phyloP scores from a whole-genome alignment of 192 early-diverging fungal genomes.

The Glomus cerebriforme region DNA sequence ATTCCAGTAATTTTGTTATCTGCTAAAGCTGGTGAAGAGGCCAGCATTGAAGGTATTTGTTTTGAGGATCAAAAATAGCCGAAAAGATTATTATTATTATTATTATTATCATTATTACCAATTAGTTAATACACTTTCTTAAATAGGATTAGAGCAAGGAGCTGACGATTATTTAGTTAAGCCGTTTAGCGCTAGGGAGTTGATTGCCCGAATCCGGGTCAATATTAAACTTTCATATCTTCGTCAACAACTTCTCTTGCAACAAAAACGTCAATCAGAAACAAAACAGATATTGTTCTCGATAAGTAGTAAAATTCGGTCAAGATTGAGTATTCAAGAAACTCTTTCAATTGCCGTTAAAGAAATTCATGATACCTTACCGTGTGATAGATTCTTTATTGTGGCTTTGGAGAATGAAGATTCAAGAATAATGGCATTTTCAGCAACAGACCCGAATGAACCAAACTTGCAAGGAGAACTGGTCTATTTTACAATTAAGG shows the following conservation, averaged over 20 bases:
- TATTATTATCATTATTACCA: background rate
- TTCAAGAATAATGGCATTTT: background rate
- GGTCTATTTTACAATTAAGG: background rate
- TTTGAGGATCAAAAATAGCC: slow-evolving; percentile 32
- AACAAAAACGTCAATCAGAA: slow-evolving; percentile 42
- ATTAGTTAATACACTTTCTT: background rate
- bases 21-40: slow-evolving; percentile 56
- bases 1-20: slow-evolving; percentile 61
- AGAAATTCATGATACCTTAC: slow-evolving; percentile 40
- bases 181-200: slow-evolving; percentile 51
- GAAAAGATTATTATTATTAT: slow-evolving; percentile 31
- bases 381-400: slow-evolving; percentile 43
- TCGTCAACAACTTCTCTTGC: slow-evolving; percentile 43
- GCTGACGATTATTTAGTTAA: slow-evolving; percentile 65
- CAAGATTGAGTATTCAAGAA: slow-evolving; percentile 38
- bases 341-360: slow-evolving; percentile 38
- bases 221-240: slow-evolving; percentile 51
- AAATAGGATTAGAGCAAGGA: slow-evolving; percentile 47
- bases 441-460: background rate
- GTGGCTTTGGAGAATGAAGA: background rate
- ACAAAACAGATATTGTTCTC: slow-evolving; percentile 47
- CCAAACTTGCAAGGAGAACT: background rate
- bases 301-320: slow-evolving; percentile 43
- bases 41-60: slow-evolving; percentile 50
- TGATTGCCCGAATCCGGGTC: slow-evolving; percentile 55